A percentile compares a stretch with the other conserved stretches of the same genome.
Evolutionary conservation across 2,329 filamentous ascomycete genomes (phyloP).

Genomic region (Cladosporium cucumerinum): DNA sequence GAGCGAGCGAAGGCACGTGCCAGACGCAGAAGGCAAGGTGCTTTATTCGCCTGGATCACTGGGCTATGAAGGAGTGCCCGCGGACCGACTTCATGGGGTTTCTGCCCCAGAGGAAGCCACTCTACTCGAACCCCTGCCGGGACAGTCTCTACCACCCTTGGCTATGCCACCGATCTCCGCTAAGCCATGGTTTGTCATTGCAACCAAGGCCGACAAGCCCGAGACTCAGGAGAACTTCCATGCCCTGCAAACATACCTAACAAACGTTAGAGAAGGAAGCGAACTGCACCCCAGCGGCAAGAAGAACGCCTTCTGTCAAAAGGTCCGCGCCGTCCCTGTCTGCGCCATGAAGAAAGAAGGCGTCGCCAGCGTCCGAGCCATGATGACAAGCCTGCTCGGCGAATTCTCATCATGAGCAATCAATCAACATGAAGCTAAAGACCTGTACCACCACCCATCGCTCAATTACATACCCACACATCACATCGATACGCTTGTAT

Average conservation of each 20-base stretch:
- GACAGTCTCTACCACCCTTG: slow-evolving; percentile 43
- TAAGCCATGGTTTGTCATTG: slow-evolving; percentile 96
- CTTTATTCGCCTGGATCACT: slow-evolving; percentile 40
- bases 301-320: slow-evolving; percentile 59
- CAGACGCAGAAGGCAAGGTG: slow-evolving; percentile 42
- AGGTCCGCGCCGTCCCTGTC: slow-evolving; percentile 69
- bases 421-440: neutral
- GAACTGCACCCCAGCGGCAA: slow-evolving; percentile 69
- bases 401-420: slow-evolving; percentile 7
- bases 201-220: slow-evolving; percentile 84
- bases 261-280: slow-evolving; percentile 58
- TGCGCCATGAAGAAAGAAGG: slow-evolving; percentile 87
- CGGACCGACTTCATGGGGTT: slow-evolving; percentile 12
- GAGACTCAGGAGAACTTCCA: slow-evolving; percentile 75
- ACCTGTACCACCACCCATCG: neutral
- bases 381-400: slow-evolving; percentile 65
- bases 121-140: slow-evolving; percentile 26
- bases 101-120: slow-evolving; percentile 22
- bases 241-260: slow-evolving; percentile 67
- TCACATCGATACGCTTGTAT: neutral
- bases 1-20: slow-evolving; percentile 55
- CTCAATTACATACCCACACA: neutral
- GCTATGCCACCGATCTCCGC: slow-evolving; percentile 70
- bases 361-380: slow-evolving; percentile 69
- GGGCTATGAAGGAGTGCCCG: neutral